Percentiles rank a stretch among this genome's conserved stretches.
These are phyloP conservation scores for Artemisia argyi DNA, from an alignment of 129 eudicot genomes.

Conservation along the genomic window DNA sequence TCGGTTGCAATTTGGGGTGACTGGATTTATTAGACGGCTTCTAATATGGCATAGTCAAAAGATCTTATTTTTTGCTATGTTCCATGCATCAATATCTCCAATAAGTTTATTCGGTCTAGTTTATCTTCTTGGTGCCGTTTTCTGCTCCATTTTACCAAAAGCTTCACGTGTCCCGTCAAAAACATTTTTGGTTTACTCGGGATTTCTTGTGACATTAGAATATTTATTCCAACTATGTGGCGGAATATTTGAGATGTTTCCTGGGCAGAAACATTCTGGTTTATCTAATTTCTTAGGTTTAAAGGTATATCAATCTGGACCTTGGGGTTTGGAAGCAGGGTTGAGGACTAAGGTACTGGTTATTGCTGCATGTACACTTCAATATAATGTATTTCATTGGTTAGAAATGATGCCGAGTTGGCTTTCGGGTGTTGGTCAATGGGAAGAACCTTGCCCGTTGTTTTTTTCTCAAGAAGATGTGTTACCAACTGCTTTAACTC, in stretches of 20 bases:
- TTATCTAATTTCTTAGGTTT: slow-evolving; percentile 68
- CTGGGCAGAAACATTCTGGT: slow-evolving; percentile 68
- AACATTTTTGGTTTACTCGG: slow-evolving; percentile 76
- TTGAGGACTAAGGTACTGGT: slow-evolving; percentile 84
- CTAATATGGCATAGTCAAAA: slow-evolving; percentile 97
- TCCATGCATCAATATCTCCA: slow-evolving; percentile 93
- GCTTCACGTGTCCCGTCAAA: slow-evolving; percentile 85
- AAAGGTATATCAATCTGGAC: slow-evolving; percentile 59
- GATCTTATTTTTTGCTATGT: slow-evolving; percentile 66
- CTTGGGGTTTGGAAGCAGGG: slow-evolving; percentile 91
- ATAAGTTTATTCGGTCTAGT: slow-evolving; percentile 84
- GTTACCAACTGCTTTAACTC: slow-evolving; percentile 35
- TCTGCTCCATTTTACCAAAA: slow-evolving; percentile 79
- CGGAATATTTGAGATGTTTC: slow-evolving; percentile 78
- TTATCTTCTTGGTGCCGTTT: slow-evolving; percentile 82
- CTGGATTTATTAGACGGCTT: slow-evolving; percentile 67
- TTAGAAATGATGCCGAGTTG: slow-evolving; percentile 71
- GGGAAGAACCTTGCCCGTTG: slow-evolving; percentile 94
- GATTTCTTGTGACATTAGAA: slow-evolving; percentile 65
- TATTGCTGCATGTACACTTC: slow-evolving; percentile 85
- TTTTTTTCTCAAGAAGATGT: slow-evolving; percentile 70
- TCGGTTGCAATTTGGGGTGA: slow-evolving; percentile 56
- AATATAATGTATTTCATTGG: slow-evolving; percentile 92
- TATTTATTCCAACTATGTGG: slow-evolving; percentile 97
- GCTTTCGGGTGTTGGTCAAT: slow-evolving; percentile 48